Conservation (phyloP, 2,329 filamentous ascomycete genomes). For the Sclerotinia glacialis region DNA sequence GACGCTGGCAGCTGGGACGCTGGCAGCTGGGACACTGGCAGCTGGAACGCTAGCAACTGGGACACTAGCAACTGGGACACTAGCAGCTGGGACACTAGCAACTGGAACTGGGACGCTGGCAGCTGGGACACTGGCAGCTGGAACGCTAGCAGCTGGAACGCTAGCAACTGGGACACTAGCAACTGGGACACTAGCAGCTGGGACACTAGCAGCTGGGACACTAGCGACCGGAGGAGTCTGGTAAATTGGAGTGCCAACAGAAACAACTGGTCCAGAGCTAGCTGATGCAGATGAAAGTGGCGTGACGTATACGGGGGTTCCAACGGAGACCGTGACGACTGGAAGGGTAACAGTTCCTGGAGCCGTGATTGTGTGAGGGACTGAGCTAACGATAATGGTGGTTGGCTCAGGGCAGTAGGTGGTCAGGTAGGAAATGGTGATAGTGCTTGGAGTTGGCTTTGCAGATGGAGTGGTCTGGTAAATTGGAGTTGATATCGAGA, state of each 20-base stretch:
- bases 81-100: not conserved
- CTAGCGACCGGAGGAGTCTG: not conserved
- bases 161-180: conserved; percentile 2
- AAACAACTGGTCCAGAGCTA: not conserved
- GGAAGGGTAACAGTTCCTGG: conserved; percentile 26
- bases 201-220: not conserved
- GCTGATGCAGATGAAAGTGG: conserved; percentile 12
- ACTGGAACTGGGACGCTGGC: not conserved
- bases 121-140: not conserved
- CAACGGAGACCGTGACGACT: conserved; percentile 23
- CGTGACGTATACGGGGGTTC: conserved; percentile 6
- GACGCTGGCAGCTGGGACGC: conserved; percentile 19
- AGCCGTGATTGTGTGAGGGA: conserved; percentile 29
- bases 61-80: not conserved
- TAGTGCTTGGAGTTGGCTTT: conserved; percentile 19
- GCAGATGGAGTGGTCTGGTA: not conserved
- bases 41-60: not conserved
- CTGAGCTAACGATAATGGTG: conserved; percentile 26
- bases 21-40: not conserved
- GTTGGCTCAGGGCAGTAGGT: conserved; percentile 23
- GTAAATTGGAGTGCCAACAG: not conserved
- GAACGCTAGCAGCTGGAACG: not conserved
- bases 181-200: conserved; percentile 17
- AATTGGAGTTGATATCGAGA: conserved; percentile 13
- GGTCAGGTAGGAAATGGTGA: conserved; percentile 14